Base-by-base conservation (phyloP, 768 basidiomycete genomes). In the Coprinopsis cinerea region DNA sequence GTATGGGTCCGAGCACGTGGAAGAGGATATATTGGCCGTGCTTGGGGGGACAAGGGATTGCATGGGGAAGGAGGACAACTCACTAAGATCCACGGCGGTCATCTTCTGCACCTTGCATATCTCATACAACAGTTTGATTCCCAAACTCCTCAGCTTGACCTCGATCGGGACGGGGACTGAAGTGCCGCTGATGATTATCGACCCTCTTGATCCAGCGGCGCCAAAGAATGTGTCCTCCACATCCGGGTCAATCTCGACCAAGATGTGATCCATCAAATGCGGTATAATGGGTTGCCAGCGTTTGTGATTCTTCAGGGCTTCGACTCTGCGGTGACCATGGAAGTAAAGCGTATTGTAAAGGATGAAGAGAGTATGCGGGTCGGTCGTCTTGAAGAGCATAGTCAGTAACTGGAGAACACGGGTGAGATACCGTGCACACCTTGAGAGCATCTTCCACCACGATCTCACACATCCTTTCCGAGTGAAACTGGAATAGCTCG, bases 61-160 rank as follows among this genome's bases (percentile, higher is more conserved):
- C n/a, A n/a, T n/a, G n/a, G n/a, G n/a, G n/a, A n/a, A n/a, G n/a
- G n/a, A n/a, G n/a, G n/a, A n/a, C n/a, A 18, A 72, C 87, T 55
- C 59, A 91, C 92, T 73, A n/a, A 97, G 68, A 64, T 96, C 94
- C 42, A 77, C 76, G 15, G 78, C 64, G 6, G 82, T 79, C 52
- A 95, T 66, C 56, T 88, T 91, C 64, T 95, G 93, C 45, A 96
- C 86, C 44, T 92, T 75, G 64, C 92, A 94, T 5, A 97, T 85
- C 67, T 98, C 93, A 57, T 97, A 99, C 50, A 99, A 71, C 28
- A 95, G 62, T 50, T 76, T 75, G 14, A 91, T 77, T 26, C 85
- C 76, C 28, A 94, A 71, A 46, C 79, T 68, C 58, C 89, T 71
- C 25, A 97, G 66, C 57, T 88, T 86, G 18, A 83, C 88, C 64